phyloP scores from a whole-genome alignment of 495 filamentous ascomycete species.

The Aspergillus avenaceus region DNA sequence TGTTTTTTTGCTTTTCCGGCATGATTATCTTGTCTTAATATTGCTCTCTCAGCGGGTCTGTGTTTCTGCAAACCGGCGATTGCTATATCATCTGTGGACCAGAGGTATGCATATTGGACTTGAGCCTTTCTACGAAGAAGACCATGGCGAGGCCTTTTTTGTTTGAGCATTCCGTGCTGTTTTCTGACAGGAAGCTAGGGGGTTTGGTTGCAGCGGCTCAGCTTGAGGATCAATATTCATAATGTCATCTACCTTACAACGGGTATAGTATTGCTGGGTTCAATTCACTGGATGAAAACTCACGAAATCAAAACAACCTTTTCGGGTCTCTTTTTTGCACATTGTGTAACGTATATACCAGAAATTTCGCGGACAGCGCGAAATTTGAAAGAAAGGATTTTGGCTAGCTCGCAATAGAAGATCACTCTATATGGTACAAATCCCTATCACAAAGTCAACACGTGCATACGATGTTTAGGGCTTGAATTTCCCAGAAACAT shows the following conservation, averaged over 20 bases:
- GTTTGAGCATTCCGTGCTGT: neutral
- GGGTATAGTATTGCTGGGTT: neutral
- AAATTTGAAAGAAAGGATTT: neutral
- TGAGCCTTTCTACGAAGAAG: neutral
- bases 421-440: neutral
- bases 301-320: neutral
- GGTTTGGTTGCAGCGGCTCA: neutral
- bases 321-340: neutral
- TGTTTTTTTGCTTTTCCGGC: neutral
- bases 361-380: neutral
- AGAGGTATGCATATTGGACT: neutral
- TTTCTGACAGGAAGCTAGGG: neutral
- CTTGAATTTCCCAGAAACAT: neutral
- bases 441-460: neutral
- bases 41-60: neutral
- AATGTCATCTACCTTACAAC: neutral
- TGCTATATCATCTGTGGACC: neutral
- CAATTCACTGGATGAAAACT: neutral
- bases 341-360: neutral
- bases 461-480: neutral
- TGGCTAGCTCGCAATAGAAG: neutral
- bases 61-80: neutral
- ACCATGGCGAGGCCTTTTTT: neutral
- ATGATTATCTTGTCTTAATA: neutral
- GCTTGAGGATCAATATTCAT: neutral